These are phyloP conservation scores for Solanum bukasovii DNA, from an alignment of 257 asterid genomes.

Conservation along the genomic window DNA sequence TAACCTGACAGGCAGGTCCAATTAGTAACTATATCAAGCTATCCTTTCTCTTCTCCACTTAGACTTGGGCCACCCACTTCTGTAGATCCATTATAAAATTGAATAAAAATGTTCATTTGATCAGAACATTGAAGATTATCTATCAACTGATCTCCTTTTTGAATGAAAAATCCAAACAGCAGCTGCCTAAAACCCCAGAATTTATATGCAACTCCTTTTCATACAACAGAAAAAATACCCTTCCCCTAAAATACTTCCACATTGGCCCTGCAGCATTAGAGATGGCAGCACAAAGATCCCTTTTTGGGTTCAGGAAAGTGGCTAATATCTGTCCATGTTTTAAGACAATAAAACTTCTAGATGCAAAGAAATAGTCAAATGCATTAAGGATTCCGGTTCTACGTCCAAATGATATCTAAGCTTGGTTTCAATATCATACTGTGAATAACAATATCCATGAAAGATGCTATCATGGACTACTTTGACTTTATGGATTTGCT, in stretches of 20 bases:
- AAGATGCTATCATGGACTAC: not conserved
- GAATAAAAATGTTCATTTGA: not conserved
- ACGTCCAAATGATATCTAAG: not conserved
- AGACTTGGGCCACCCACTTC: not conserved
- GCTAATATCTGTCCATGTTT: not conserved
- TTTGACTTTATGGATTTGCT: not conserved
- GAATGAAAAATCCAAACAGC: not conserved
- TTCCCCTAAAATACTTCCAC: not conserved
- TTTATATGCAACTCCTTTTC: not conserved
- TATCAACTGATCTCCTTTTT: not conserved
- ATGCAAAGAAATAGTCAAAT: not conserved
- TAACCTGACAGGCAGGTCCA: not conserved
- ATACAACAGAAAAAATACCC: not conserved
- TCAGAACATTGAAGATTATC: not conserved
- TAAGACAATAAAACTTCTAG: not conserved
- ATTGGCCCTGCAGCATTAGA: not conserved
- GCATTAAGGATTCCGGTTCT: not conserved
- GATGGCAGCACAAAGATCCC: not conserved
- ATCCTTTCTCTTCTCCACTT: not conserved
- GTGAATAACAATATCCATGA: not conserved
- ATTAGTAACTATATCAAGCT: not conserved
- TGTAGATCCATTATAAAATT: not conserved
- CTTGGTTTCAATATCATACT: not conserved
- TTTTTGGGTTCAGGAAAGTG: not conserved
- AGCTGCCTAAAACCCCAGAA: not conserved